Base-by-base conservation (phyloP, 2,329 filamentous ascomycete species). In the Monosporascus sp. region DNA sequence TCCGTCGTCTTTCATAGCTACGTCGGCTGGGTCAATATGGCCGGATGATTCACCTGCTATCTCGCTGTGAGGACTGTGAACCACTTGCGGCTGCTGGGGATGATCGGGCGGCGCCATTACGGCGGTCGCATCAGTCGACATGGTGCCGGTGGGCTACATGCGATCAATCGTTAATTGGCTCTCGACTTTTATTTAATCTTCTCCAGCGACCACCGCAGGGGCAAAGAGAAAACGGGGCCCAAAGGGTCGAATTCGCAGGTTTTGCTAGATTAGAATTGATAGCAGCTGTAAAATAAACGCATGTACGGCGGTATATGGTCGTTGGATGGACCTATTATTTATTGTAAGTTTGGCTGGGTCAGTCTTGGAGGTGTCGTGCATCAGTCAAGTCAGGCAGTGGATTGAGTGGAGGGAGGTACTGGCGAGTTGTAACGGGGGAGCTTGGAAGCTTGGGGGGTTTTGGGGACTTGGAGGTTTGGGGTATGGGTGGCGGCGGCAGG, bases 51-150 rank as follows among this genome's bases (percentile, higher is more conserved):
- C 56, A 49, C 45, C 61, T 53, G 60, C 58, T 53, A 60, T 59
- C 49, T 60, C 52, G 57, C 64, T 67, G 56, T 62, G 62, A 57
- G 53, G 60, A 47, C 55, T 55, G 50, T 41, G 60, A 22, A 45
- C 63, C 60, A 51, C 48, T 52, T 37, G 48, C 41, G 49, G 53
- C 59, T 48, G 52, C 50, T 55, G 50, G 59, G 48, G 51, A 54
- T 52, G 53, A 63, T 66, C 64, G 61, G 61, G 67, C 68, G 72
- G 68, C 71, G 71, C 72, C 67, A 68, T 64, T 68, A 70, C 75
- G 72, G 75, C 72, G 73, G 72, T 75, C 73, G 75, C 75, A 75
- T 79, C 74, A 70, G 72, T 77, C 72, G 79, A 78, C 80, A 83
- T 83, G 71, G 67, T 71, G 64, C 58, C 65, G 63, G 38, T 51